Base-by-base conservation (phyloP, 148 eudicot genomes). In the Chenopodium suecicum region DNA sequence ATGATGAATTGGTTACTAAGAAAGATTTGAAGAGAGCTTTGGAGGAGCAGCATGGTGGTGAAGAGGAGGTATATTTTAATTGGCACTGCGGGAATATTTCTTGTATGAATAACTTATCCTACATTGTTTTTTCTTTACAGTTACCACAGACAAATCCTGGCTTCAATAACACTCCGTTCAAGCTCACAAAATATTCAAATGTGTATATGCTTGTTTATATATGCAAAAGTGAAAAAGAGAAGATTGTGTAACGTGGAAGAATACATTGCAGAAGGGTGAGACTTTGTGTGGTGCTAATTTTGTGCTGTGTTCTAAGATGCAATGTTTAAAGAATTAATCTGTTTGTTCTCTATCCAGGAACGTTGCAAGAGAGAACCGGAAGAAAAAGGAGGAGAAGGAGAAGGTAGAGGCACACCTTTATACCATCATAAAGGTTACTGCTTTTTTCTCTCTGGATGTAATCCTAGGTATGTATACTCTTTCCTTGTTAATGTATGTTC, bases 201-300 rank as follows among this genome's bases (percentile, higher is more conserved):
- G 99, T 98, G 41, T 96, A 96, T 88, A 96, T 96, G 99, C 91
- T 96, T 86, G 99, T 96, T 20, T 96, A 96, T 80, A 92, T 96
- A 82, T 95, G 99, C 25, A 94, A 89, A 86, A 91, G 92, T 84
- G 99, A 96, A 86, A 92, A 90, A 85, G 99, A 96, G 25, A 94
- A 94, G 81, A 92, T 94, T 72, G 83, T 95, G 99, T 79, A 84
- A 94, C 74, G 98, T 95, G 85, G 99, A 96, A 96, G 86, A 94
- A 96, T 85, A 96, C 80, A 89, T 94, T 78, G 99, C 99, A 68
- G 93, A 90, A 79, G 92, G 90, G 99, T 96, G 89, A 86, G 85
- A 67, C 62, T 56, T 47, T 20, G 5, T 63, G 7, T 17, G 75
- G 74, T 85, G 70, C 68, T 74, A 25, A 17, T 19, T 32, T 50